phyloP scores from a whole-genome alignment of 257 asterid species.

The Scutellaria galericulata region DNA sequence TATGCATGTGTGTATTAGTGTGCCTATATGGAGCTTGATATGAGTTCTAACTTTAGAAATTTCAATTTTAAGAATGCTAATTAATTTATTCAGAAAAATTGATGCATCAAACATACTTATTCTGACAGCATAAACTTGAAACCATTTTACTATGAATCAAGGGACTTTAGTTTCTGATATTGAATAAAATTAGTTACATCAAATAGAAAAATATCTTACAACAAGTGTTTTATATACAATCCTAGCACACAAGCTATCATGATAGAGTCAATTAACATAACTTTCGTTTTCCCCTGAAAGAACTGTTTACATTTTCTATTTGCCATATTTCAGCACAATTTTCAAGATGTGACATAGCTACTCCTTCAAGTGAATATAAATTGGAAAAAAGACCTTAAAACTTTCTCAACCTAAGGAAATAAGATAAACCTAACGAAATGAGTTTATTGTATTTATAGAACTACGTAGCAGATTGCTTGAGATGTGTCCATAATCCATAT shows the following conservation, averaged over 20 bases:
- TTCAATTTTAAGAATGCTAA: slow-evolving; percentile 14
- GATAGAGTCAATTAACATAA: slow-evolving; percentile 22
- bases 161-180: slow-evolving; percentile 31
- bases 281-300: neutral
- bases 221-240: slow-evolving; percentile 25
- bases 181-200: slow-evolving; percentile 5
- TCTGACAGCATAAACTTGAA: neutral
- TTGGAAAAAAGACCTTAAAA: slow-evolving; percentile 26
- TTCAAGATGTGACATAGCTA: slow-evolving; percentile 7
- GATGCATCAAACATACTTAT: slow-evolving; percentile 12
- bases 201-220: neutral
- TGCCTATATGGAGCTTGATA: slow-evolving; percentile 19
- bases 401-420: neutral
- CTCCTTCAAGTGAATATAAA: neutral
- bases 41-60: slow-evolving; percentile 3
- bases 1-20: neutral
- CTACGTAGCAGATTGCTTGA: neutral
- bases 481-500: slow-evolving; percentile 10
- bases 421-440: slow-evolving; percentile 23
- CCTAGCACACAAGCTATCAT: neutral
- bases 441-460: slow-evolving; percentile 14
- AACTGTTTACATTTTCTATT: slow-evolving; percentile 13
- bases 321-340: slow-evolving; percentile 5
- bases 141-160: slow-evolving; percentile 11
- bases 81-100: slow-evolving; percentile 21